Evolutionary conservation across 2,329 filamentous ascomycete genomes (phyloP), one percentile per base, ranked within the genome.

Genomic region (Nectriaceae sp.): DNA sequence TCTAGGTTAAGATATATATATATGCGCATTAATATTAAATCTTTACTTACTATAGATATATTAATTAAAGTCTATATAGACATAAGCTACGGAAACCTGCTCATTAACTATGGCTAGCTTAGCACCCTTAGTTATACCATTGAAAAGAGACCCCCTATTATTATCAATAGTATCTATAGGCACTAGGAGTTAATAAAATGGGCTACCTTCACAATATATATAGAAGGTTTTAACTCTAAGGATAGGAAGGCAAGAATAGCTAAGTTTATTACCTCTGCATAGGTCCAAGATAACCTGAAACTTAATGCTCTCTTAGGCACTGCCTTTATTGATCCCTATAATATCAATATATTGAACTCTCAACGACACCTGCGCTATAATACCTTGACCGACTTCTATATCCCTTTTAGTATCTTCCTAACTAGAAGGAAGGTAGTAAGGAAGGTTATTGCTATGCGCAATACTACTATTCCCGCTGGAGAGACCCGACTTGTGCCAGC

Each of bases 131-230:
- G 37, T 2, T 16, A 47, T 18, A 47, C 29, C 4, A 38, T 38
- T 6, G 31, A 42, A 11, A 37, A 29, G 5, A 35, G n/a, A 11
- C 11, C 26, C 3, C 38, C 38, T 1, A 11, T 19, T 16, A 4
- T n/a, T 18, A n/a, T 39, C 13, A 15, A 21, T 4, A 36, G 24
- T 13, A 20, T 29, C 18, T 18, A 21, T 15, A 31, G 39, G 8
- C 20, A 15, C 3, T 21, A 36, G 4, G 4, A 15, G 2, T 4
- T 29, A 1, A 21, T 20, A 4, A 29, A 46, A 11, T 46, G 29
- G 44, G 38, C 44, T 8, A 37, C 19, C 5, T 46, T 46, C 20
- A 26, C 11, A 19, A 36, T 46, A 21, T 46, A 21, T n/a, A 18
- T 37, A 6, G 39, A 46, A 16, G 39, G 39, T 3, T 5, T 29